Conservation (phyloP, 2,329 filamentous ascomycete species). For the Clarireedia homoeocarpa region DNA sequence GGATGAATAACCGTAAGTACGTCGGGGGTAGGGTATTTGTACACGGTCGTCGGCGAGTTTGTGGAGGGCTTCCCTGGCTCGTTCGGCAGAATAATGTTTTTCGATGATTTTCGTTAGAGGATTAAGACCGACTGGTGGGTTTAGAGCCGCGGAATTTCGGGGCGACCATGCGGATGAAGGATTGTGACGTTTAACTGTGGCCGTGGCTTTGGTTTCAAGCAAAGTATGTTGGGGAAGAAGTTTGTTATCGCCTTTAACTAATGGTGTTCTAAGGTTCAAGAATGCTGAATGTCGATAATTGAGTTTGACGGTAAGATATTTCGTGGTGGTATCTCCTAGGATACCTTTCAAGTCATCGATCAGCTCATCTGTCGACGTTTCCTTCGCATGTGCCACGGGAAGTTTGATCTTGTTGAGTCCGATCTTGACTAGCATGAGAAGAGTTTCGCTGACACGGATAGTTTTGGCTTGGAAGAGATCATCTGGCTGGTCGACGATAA, state of each 20-base stretch:
- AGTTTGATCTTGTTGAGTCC: constrained; percentile 16
- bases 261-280: constrained; percentile 6
- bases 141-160: constrained; percentile 30
- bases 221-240: constrained; percentile 38
- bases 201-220: constrained; percentile 45
- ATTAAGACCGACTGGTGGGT: constrained; percentile 19
- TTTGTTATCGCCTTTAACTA: constrained; percentile 23
- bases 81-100: constrained; percentile 17
- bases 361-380: constrained; percentile 43
- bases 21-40: constrained; percentile 11
- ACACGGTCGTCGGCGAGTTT: constrained; percentile 16
- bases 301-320: constrained; percentile 45
- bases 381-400: constrained; percentile 25
- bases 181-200: constrained; percentile 42
- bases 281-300: constrained; percentile 52
- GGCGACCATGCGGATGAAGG: constrained; percentile 45
- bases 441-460: constrained; percentile 21
- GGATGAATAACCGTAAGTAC: not conserved
- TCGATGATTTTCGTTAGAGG: constrained; percentile 23
- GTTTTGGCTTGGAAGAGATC: constrained; percentile 21
- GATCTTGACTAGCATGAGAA: constrained; percentile 26
- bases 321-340: constrained; percentile 40
- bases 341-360: constrained; percentile 52
- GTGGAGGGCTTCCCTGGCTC: constrained; percentile 17
- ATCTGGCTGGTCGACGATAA: constrained; percentile 24